Evolutionary conservation across 1,284 basidiomycete genomes (phyloP).

Genomic region (Cryptococcus wingfieldii): DNA sequence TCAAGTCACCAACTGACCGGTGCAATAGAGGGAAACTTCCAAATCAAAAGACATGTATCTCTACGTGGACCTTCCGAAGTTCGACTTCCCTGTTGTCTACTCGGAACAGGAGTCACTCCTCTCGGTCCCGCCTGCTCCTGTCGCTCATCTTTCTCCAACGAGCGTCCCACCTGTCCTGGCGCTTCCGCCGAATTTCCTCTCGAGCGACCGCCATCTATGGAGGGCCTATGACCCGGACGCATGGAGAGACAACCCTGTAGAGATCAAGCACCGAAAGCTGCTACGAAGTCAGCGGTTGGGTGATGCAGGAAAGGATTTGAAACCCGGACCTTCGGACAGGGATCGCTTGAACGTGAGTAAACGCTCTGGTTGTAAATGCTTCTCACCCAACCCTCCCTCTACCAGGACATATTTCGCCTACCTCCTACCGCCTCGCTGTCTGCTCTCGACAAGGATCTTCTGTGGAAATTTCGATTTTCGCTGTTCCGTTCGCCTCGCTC

Average conservation of each 20-base stretch:
- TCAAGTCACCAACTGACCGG: not conserved
- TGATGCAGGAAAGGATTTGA: slow-evolving; percentile 90
- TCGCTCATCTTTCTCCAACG: slow-evolving; percentile 28
- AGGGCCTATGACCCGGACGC: slow-evolving; percentile 84
- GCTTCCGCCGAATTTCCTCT: slow-evolving; percentile 51
- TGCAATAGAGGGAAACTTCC: slow-evolving; percentile 67
- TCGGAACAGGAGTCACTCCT: slow-evolving; percentile 61
- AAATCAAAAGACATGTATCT: slow-evolving; percentile 87
- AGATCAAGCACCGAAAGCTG: slow-evolving; percentile 91
- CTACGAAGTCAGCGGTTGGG: slow-evolving; percentile 92
- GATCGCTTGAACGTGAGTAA: slow-evolving; percentile 82
- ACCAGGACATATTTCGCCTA: slow-evolving; percentile 80
- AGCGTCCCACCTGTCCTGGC: slow-evolving; percentile 32
- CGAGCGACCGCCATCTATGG: slow-evolving; percentile 71
- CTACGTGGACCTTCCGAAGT: slow-evolving; percentile 93
- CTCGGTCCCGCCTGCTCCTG: slow-evolving; percentile 43
- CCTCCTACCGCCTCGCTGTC: slow-evolving; percentile 81
- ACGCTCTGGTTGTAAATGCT: not conserved
- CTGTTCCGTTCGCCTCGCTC: slow-evolving; percentile 68
- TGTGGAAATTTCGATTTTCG: slow-evolving; percentile 99
- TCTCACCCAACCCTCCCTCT: not conserved
- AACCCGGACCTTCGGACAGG: slow-evolving; percentile 90
- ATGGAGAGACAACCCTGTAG: slow-evolving; percentile 86
- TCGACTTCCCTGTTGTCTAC: slow-evolving; percentile 97
- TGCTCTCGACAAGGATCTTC: slow-evolving; percentile 88